phyloP scores from a whole-genome alignment of 768 basidiomycete species.

The Lepiota brunneoincarnata region DNA sequence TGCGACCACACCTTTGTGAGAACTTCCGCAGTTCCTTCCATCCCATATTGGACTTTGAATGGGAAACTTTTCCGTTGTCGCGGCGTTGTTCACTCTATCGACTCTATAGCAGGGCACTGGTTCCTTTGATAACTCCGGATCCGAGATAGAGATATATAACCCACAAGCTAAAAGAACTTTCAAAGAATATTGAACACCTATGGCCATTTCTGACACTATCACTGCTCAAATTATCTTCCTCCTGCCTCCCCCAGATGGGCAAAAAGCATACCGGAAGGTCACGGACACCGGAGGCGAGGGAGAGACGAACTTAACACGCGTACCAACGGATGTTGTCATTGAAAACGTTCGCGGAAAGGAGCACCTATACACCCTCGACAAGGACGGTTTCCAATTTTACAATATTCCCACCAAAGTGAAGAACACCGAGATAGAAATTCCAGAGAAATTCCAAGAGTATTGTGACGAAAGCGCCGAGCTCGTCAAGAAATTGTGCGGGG shows the following conservation, averaged over 20 bases:
- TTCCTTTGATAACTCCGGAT: too few species aligned
- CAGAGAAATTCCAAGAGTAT: constrained; percentile 52
- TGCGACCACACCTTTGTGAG: too few species aligned
- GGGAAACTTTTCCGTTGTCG: too few species aligned
- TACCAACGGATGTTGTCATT: constrained; percentile 33
- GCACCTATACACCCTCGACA: constrained; percentile 41
- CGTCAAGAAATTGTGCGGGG: constrained; percentile 58
- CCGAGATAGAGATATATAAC: too few species aligned
- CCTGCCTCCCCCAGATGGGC: constrained; percentile 35
- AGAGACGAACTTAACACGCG: constrained; percentile 30
- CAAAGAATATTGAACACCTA: too few species aligned
- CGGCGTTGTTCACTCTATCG: too few species aligned
- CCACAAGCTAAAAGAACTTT: too few species aligned
- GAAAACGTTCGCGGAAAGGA: constrained; percentile 57
- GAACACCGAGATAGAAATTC: constrained; percentile 38
- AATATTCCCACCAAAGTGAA: constrained; percentile 39
- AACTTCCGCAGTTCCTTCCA: too few species aligned
- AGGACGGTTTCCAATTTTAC: constrained; percentile 48
- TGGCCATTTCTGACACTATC: constrained; percentile 3
- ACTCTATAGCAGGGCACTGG: too few species aligned
- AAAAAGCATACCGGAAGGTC: constrained; percentile 34
- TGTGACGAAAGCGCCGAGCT: constrained; percentile 60
- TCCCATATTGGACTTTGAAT: too few species aligned
- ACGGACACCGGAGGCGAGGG: constrained; percentile 33
- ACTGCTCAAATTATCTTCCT: constrained; percentile 35